A percentile compares a stretch with the other conserved stretches of the same genome.
phyloP scores from a whole-genome alignment of 1,284 basidiomycete species.

The Trametes pubescens region DNA sequence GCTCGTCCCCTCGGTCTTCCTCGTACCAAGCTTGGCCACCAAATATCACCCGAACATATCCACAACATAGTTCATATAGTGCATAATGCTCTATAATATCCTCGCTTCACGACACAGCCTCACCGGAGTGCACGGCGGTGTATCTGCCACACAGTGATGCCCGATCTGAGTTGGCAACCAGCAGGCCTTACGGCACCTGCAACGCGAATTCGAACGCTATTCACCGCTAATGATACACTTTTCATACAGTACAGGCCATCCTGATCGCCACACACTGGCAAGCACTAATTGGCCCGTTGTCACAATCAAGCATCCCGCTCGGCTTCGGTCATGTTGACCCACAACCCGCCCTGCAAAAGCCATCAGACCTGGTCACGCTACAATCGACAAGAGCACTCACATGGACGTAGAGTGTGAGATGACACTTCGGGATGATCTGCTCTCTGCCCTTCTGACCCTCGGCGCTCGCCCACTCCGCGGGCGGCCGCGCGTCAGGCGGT shows the following conservation, averaged over 20 bases:
- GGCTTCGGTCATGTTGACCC: constrained; percentile 40
- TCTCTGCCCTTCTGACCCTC: constrained; percentile 31
- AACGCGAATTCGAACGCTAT: not conserved
- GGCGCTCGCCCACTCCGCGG: constrained; percentile 30
- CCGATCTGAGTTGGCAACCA: constrained; percentile 5
- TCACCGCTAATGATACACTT: not conserved
- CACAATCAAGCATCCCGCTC: constrained; percentile 21
- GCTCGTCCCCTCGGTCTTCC: not conserved
- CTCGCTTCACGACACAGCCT: not conserved
- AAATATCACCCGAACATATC: not conserved
- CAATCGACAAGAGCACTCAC: constrained; percentile 17
- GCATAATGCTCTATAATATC: not conserved
- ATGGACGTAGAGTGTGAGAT: constrained; percentile 32
- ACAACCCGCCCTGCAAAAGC: constrained; percentile 36
- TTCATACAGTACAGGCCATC: too few species aligned
- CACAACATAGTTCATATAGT: not conserved
- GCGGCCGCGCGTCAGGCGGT: constrained; percentile 30
- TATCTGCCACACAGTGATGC: constrained; percentile 14
- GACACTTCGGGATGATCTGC: constrained; percentile 31
- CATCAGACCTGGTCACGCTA: not conserved
- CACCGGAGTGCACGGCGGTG: not conserved
- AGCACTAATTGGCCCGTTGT: too few species aligned
- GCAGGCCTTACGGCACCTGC: constrained; percentile 7
- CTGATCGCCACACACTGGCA: not conserved
- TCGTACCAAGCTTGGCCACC: too few species aligned